These are phyloP conservation scores for Amanita rubescens DNA, from an alignment of 768 basidiomycete genomes.

Conservation along the genomic window DNA sequence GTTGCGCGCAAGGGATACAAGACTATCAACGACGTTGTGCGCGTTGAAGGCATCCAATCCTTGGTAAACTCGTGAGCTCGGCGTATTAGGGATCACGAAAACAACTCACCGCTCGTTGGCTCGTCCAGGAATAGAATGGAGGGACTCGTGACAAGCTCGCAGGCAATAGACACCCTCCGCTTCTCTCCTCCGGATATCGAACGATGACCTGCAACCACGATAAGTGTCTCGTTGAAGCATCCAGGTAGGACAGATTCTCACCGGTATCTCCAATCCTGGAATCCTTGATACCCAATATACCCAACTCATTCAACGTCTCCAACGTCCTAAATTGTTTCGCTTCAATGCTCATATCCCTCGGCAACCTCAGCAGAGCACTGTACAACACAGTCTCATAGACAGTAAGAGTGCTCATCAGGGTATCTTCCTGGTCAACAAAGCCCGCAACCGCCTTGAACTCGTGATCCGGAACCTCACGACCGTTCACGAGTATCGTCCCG, in stretches of 20 bases:
- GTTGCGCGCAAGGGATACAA: constrained; percentile 76
- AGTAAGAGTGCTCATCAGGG: constrained; percentile 92
- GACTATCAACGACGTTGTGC: constrained; percentile 85
- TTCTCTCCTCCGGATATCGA: constrained; percentile 98
- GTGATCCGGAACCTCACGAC: constrained; percentile 61
- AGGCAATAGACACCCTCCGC: constrained; percentile 93
- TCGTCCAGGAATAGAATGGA: constrained; percentile 96
- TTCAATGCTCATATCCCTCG: constrained; percentile 89
- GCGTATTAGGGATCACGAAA: neutral
- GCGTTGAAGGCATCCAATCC: constrained; percentile 96
- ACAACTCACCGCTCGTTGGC: constrained; percentile 79
- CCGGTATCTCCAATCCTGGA: constrained; percentile 85
- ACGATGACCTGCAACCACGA: constrained; percentile 49
- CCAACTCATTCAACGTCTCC: constrained; percentile 95
- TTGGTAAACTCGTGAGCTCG: constrained; percentile 17
- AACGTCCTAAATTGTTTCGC: constrained; percentile 93
- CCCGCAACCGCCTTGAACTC: constrained; percentile 85
- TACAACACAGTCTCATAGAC: constrained; percentile 98
- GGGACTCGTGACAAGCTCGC: constrained; percentile 95
- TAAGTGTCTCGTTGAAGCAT: neutral
- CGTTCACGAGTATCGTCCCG: constrained; percentile 81
- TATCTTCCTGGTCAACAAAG: constrained; percentile 98
- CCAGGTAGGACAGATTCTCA: constrained; percentile 23
- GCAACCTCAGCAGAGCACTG: constrained; percentile 83
- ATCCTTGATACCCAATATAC: constrained; percentile 87